A percentile compares a stretch with the other conserved stretches of the same genome.
Evolutionary conservation across 345 rosid species (phyloP).

Genomic region (Dipteronia sinensis): DNA sequence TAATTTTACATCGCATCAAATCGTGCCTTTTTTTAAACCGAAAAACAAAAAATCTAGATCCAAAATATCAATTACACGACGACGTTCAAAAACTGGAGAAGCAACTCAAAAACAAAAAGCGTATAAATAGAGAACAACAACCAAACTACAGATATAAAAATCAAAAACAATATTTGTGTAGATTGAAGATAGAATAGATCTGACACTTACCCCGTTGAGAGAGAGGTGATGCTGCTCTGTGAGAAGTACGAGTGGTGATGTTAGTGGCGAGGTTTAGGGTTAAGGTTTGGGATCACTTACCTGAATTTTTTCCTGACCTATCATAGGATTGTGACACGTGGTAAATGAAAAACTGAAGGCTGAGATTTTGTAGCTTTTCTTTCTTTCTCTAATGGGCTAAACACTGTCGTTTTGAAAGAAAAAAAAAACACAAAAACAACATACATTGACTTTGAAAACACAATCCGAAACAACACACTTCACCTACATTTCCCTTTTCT

Average conservation of each 20-base stretch:
- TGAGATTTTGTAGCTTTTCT: no score
- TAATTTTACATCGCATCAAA: background rate
- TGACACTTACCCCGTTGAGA: background rate
- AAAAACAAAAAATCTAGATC: background rate
- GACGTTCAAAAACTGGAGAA: background rate
- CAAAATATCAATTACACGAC: background rate
- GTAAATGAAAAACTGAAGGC: no score
- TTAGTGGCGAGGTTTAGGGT: background rate
- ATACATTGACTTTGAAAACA: no score
- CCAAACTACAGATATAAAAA: background rate
- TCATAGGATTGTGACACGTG: no score
- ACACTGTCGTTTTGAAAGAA: no score
- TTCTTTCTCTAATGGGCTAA: no score
- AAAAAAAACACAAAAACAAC: no score
- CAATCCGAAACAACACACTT: no score
- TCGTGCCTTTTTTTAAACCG: background rate
- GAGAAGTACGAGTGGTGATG: background rate
- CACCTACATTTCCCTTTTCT: no score
- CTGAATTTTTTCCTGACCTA: no score
- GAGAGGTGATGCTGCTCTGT: background rate
- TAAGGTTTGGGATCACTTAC: no score
- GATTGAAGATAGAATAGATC: background rate
- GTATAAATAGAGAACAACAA: background rate
- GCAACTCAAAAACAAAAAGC: no score
- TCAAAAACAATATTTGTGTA: background rate